These are phyloP conservation scores for Sarocladium oryzae DNA, from an alignment of 2,329 filamentous ascomycete species.

Conservation along the genomic window DNA sequence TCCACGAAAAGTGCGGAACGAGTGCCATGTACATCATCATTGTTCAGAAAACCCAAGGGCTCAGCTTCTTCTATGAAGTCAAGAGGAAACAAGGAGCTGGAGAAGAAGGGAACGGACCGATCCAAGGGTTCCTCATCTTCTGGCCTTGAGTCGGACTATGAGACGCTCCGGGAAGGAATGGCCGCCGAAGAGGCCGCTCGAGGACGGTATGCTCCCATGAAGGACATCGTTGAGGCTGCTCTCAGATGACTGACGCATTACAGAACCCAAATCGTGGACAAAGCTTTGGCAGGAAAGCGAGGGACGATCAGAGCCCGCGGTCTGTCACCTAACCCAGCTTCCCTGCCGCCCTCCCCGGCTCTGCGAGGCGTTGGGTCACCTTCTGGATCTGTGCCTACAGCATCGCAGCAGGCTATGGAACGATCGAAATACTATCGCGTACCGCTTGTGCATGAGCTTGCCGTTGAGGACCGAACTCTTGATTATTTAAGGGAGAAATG, in stretches of 20 bases:
- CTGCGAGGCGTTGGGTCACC: slow-evolving; percentile 50
- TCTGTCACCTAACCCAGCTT: slow-evolving; percentile 30
- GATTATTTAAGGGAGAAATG: slow-evolving; percentile 44
- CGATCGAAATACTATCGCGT: slow-evolving; percentile 46
- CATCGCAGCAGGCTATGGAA: slow-evolving; percentile 45
- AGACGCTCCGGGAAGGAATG: slow-evolving; percentile 38
- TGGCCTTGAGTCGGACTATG: slow-evolving; percentile 43
- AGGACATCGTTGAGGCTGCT: too few species aligned
- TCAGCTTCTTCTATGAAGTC: slow-evolving; percentile 9
- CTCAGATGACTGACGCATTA: slow-evolving; percentile 20
- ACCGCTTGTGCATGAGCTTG: slow-evolving; percentile 55
- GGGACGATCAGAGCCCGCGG: slow-evolving; percentile 32
- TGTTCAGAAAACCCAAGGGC: slow-evolving; percentile 34
- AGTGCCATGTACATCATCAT: slow-evolving; percentile 44
- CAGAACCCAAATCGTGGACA: slow-evolving; percentile 30
- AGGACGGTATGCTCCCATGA: slow-evolving; percentile 25
- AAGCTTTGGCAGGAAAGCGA: slow-evolving; percentile 26
- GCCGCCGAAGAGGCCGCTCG: slow-evolving; percentile 28
- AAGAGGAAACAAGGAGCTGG: background rate
- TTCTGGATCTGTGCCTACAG: slow-evolving; percentile 39
- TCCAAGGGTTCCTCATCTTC: slow-evolving; percentile 30
- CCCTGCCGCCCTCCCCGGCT: slow-evolving; percentile 48
- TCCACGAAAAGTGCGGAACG: slow-evolving; percentile 39
- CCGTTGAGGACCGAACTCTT: slow-evolving; percentile 44
- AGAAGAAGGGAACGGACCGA: slow-evolving; percentile 10